Conservation (phyloP, 2,329 filamentous ascomycete genomes). For the Ophiostoma sp. region DNA sequence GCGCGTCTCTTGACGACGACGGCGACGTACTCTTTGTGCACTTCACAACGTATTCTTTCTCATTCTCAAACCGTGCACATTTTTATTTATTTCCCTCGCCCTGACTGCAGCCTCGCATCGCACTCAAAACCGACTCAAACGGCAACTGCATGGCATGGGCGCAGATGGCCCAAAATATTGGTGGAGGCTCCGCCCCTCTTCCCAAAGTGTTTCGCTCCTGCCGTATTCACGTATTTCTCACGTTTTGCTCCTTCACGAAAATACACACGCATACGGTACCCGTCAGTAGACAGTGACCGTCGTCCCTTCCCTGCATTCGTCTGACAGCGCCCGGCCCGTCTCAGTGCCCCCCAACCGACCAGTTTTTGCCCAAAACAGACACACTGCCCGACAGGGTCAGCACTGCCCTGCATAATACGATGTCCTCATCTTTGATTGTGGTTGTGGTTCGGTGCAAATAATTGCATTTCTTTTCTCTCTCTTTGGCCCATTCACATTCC, state of each 20-base stretch:
- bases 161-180: too few species aligned
- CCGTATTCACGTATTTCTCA: slow-evolving; percentile 4
- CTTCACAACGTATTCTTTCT: neutral
- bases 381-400: slow-evolving; percentile 9
- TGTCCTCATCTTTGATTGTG: neutral
- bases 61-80: too few species aligned
- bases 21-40: neutral
- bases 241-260: neutral
- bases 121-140: neutral
- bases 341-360: neutral
- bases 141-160: neutral
- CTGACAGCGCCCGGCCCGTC: slow-evolving; percentile 14
- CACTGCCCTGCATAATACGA: slow-evolving; percentile 4
- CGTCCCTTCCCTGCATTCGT: neutral
- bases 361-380: slow-evolving; percentile 8
- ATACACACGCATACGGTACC: too few species aligned
- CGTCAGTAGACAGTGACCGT: neutral
- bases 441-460: neutral
- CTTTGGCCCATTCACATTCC: neutral
- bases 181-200: slow-evolving; percentile 3
- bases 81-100: neutral
- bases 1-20: slow-evolving; percentile 17
- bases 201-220: slow-evolving; percentile 11
- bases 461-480: neutral
- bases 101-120: neutral